Evolutionary conservation across 2,329 filamentous ascomycete genomes (phyloP), one percentile per base, ranked within the genome.

Genomic region (Claviceps citrina): DNA sequence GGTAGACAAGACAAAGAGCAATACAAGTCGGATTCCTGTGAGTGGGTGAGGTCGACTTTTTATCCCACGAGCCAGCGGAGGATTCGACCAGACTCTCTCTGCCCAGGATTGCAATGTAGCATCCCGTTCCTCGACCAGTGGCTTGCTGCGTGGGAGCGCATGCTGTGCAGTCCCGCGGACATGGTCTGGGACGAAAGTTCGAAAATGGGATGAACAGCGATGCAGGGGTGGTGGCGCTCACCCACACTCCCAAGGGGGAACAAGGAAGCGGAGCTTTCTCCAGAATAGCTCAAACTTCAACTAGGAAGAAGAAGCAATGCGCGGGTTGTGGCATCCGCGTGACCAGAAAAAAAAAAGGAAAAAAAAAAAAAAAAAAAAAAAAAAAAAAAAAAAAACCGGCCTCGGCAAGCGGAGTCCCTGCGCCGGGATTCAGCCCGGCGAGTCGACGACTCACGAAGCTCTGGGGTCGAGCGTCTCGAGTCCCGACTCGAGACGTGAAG

Each of bases 31-130:
- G 18, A n/a, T 2, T 6, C 1, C 10, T 10, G 9, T 15, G 8
- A 26, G 18, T 28, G 39, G 42, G 31, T 36, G 32, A 33, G 31
- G 39, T 16, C 35, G 42, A 39, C 32, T 36, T 39, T 44, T 44
- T 44, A 44, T 41, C 39, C 36, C 36, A 41, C 35, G 26, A 36
- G 39, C 27, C 36, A 34, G 27, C 15, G 32, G 39, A 41, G 36
- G 15, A 33, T 12, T 30, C 10, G n/a, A 42, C 38, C 32, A 39
- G 28, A 36, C 31, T 34, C 18, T 36, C 31, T 20, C n/a, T 36
- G 36, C 31, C 36, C 20, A 31, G 42, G 26, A 16, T 36, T 18
- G 31, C 25, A 22, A 30, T 28, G 39, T 42, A 22, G 36, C 36
- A 44, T 44, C 24, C 39, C 39, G 36, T 18, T 3, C 22, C 15